Conservation (phyloP, 345 rosid genomes). For the Syzygium grande region DNA sequence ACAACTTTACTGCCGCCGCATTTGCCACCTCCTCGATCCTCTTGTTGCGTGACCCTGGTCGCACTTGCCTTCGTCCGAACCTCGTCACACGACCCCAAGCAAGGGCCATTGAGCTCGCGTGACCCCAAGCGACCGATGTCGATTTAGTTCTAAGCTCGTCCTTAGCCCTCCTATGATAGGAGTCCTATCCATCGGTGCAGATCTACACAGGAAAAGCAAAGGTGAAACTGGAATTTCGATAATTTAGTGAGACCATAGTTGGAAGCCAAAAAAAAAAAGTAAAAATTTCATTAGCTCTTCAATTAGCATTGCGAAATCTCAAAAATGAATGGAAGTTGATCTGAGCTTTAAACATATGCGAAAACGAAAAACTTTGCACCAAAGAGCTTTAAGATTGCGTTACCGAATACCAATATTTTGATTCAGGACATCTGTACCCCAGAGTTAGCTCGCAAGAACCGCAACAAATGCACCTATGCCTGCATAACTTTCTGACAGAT, state of each 20-base stretch:
- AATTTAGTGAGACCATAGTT: background rate
- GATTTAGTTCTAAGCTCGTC: background rate
- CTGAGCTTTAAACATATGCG: background rate
- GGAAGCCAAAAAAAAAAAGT: background rate
- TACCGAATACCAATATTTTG: background rate
- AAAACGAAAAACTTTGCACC: background rate
- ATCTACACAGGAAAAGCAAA: too few species aligned
- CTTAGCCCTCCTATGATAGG: background rate
- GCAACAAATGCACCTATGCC: too few species aligned
- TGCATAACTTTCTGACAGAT: too few species aligned
- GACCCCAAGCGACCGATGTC: background rate
- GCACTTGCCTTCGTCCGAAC: background rate
- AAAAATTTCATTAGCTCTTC: background rate
- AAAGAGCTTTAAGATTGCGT: background rate
- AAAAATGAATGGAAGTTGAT: background rate
- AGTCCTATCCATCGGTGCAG: too few species aligned
- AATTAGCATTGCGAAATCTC: background rate
- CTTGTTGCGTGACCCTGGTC: background rate
- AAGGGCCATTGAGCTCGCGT: rapidly evolving
- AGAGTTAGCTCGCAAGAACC: background rate
- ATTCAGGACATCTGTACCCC: background rate
- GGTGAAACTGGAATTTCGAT: background rate
- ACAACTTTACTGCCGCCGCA: background rate
- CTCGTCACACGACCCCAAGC: background rate
- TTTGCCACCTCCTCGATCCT: background rate